These are phyloP conservation scores for Aegilops longissima DNA, from an alignment of 176 grass and related monocot genomes.

Conservation along the genomic window DNA sequence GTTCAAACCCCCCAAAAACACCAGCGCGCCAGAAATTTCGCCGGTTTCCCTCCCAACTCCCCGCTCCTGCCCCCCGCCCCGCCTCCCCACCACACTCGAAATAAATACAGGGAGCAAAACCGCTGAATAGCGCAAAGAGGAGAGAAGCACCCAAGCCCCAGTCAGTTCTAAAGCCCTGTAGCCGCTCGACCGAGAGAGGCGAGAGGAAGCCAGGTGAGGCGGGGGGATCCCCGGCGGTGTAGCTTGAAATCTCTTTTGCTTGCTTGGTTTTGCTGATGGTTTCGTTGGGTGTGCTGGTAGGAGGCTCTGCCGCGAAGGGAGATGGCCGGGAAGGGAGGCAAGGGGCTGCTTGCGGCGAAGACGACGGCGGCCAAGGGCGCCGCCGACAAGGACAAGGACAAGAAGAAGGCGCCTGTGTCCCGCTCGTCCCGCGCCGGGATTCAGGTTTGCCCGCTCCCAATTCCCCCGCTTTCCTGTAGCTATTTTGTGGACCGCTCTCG, in stretches of 20 bases:
- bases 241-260: background rate
- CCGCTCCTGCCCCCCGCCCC: background rate
- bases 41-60: background rate
- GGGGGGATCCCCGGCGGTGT: background rate
- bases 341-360: conserved; percentile 70
- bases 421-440: conserved; percentile 67
- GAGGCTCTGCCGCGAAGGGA: background rate
- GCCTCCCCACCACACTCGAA: background rate
- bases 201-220: background rate
- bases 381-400: conserved; percentile 63
- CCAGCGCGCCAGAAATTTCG: background rate
- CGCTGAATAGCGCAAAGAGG: background rate
- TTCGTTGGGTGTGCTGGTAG: background rate
- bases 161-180: background rate
- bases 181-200: background rate
- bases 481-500: too few relatives aligned
- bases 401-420: conserved; percentile 70
- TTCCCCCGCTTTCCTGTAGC: too few relatives aligned
- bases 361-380: conserved; percentile 53
- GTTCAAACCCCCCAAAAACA: background rate
- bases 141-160: background rate
- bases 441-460: conserved; percentile 33
- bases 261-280: background rate
- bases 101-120: conserved; percentile 5
- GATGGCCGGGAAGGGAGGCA: conserved; percentile 70